phyloP scores from a whole-genome alignment of 2,329 filamentous ascomycete species.

The Colletotrichum acutatum region DNA sequence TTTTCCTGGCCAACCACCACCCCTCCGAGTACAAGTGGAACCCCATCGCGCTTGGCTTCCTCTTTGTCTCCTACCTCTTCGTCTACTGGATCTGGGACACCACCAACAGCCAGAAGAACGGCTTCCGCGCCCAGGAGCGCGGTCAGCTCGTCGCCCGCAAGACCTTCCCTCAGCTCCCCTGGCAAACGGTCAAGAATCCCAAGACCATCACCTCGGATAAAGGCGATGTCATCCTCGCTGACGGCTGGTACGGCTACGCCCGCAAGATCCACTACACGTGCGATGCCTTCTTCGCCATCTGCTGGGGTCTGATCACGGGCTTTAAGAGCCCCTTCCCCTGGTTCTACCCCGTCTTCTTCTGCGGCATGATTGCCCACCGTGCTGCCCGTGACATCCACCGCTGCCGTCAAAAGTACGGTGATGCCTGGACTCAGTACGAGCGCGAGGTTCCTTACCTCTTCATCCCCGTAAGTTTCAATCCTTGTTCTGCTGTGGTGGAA shows the following conservation, averaged over 20 bases:
- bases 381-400: constrained; percentile 79
- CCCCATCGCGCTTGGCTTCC: constrained; percentile 69
- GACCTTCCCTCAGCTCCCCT: constrained; percentile 91
- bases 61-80: constrained; percentile 80
- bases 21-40: constrained; percentile 84
- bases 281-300: constrained; percentile 80
- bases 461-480: constrained; percentile 59
- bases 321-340: constrained; percentile 86
- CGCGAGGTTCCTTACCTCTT: constrained; percentile 84
- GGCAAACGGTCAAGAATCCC: constrained; percentile 84
- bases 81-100: constrained; percentile 95
- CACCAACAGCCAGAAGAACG: constrained; percentile 93
- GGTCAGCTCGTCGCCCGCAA: constrained; percentile 77
- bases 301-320: constrained; percentile 84
- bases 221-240: constrained; percentile 81
- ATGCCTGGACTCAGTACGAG: constrained; percentile 85
- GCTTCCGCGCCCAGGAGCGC: constrained; percentile 83
- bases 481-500: neutral
- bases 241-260: constrained; percentile 78
- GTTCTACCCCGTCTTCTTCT: constrained; percentile 90
- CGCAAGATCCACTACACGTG: constrained; percentile 74
- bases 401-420: constrained; percentile 82
- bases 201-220: constrained; percentile 78
- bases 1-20: constrained; percentile 87
- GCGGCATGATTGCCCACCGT: constrained; percentile 82